Conservation (phyloP, 2,329 filamentous ascomycete species). For the Trichoderma aggressivum region DNA sequence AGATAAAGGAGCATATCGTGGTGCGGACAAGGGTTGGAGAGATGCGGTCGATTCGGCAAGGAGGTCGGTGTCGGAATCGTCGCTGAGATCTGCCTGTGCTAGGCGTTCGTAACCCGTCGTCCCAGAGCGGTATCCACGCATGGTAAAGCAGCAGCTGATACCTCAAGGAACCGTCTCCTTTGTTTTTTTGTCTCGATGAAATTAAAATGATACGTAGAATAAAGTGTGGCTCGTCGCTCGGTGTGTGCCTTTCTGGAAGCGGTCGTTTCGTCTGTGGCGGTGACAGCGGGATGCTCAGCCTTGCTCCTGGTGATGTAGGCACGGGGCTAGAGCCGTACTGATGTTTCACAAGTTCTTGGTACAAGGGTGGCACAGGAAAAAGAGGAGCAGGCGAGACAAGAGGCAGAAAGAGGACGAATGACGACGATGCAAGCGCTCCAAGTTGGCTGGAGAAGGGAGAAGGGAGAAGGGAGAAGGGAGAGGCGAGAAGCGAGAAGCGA, state of each 20-base stretch:
- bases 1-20: slow-evolving; percentile 61
- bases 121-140: slow-evolving; percentile 66
- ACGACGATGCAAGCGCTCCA: not conserved
- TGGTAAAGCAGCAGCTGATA: slow-evolving; percentile 34
- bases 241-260: not conserved
- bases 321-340: not conserved
- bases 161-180: not conserved
- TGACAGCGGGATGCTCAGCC: not conserved
- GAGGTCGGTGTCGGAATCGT: slow-evolving; percentile 65
- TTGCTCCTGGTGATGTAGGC: not conserved
- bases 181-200: not conserved
- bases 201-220: not conserved
- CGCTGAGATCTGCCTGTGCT: slow-evolving; percentile 75
- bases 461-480: not conserved
- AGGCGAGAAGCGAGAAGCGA: not conserved
- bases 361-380: not conserved
- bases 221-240: not conserved
- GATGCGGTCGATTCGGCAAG: slow-evolving; percentile 53
- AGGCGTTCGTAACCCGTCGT: slow-evolving; percentile 83
- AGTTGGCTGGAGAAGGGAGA: not conserved
- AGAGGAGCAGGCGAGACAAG: not conserved
- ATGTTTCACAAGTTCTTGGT: not conserved
- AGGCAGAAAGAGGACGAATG: not conserved
- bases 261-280: not conserved
- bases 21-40: slow-evolving; percentile 55